Percentiles rank a stretch among this genome's conserved stretches.
Evolutionary conservation across 2,329 filamentous ascomycete genomes (phyloP).

Genomic region (Pestalotiopsis fici): DNA sequence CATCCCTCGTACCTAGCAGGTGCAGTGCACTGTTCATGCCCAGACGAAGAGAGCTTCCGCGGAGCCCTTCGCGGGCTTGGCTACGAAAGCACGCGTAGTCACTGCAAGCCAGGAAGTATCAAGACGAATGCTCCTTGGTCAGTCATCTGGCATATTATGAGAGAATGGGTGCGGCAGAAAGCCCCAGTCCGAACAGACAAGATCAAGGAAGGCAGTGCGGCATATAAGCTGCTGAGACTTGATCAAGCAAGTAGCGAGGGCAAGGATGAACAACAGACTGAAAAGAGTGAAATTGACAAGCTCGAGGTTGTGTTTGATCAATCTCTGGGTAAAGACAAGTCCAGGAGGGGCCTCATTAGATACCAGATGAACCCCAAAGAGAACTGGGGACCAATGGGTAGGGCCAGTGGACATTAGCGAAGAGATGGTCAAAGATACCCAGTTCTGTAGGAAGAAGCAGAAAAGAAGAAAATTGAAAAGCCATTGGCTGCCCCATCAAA

Average conservation of each 20-base stretch:
- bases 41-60: conserved; percentile 75
- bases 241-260: conserved; percentile 35
- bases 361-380: conserved; percentile 90
- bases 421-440: conserved; percentile 22
- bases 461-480: background rate
- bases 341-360: conserved; percentile 70
- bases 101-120: conserved; percentile 86
- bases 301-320: conserved; percentile 71
- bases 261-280: conserved; percentile 14
- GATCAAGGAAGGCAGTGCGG: conserved; percentile 70
- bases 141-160: conserved; percentile 89
- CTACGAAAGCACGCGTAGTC: conserved; percentile 81
- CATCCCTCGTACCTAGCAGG: conserved; percentile 74
- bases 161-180: conserved; percentile 85
- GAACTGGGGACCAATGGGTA: conserved; percentile 88
- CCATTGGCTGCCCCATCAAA: no score
- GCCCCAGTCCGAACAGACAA: conserved; percentile 73
- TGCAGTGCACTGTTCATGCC: conserved; percentile 76
- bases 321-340: conserved; percentile 69
- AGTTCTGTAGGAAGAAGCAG: background rate
- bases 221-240: conserved; percentile 66
- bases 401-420: conserved; percentile 60
- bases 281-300: conserved; percentile 30
- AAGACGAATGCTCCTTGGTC: conserved; percentile 93
- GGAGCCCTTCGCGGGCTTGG: conserved; percentile 81